Conservation (phyloP, 2,329 filamentous ascomycete species). For the Arthrobotrys sphaeroides region DNA sequence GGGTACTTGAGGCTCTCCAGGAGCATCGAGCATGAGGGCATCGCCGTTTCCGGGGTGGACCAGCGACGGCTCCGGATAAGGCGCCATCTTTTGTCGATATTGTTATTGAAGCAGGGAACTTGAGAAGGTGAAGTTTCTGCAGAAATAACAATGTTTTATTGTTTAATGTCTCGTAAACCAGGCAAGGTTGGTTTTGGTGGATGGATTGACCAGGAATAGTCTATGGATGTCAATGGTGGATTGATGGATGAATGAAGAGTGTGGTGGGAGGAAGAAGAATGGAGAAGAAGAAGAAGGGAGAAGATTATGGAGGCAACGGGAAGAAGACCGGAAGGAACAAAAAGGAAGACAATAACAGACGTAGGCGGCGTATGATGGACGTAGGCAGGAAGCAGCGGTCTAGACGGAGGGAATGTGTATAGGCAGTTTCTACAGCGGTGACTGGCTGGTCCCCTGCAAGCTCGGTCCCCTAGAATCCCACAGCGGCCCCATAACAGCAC, state of each 20-base stretch:
- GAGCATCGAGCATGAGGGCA: slow-evolving; percentile 23
- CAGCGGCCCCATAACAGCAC: background rate
- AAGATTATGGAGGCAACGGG: background rate
- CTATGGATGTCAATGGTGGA: background rate
- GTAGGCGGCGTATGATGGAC: too few relatives aligned
- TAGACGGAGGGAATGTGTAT: too few relatives aligned
- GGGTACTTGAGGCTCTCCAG: background rate
- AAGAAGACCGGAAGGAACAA: slow-evolving; percentile 38
- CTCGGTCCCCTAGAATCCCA: background rate
- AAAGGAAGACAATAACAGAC: background rate
- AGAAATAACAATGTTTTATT: background rate
- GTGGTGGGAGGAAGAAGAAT: background rate
- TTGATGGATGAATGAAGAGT: slow-evolving; percentile 4
- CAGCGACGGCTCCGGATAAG: background rate
- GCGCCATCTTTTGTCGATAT: slow-evolving; percentile 14
- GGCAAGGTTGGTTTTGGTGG: background rate
- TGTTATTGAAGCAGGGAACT: background rate
- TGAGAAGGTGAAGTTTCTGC: background rate
- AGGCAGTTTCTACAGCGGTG: background rate
- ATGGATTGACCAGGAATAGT: background rate
- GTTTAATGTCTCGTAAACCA: slow-evolving; percentile 36
- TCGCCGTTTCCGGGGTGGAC: background rate
- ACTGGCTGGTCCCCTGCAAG: background rate
- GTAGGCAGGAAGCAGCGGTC: too few relatives aligned
- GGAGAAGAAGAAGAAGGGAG: background rate